A percentile compares a stretch with the other conserved stretches of the same genome.
Conservation (phyloP, 2,329 filamentous ascomycete species). For the Apiospora koreana region DNA sequence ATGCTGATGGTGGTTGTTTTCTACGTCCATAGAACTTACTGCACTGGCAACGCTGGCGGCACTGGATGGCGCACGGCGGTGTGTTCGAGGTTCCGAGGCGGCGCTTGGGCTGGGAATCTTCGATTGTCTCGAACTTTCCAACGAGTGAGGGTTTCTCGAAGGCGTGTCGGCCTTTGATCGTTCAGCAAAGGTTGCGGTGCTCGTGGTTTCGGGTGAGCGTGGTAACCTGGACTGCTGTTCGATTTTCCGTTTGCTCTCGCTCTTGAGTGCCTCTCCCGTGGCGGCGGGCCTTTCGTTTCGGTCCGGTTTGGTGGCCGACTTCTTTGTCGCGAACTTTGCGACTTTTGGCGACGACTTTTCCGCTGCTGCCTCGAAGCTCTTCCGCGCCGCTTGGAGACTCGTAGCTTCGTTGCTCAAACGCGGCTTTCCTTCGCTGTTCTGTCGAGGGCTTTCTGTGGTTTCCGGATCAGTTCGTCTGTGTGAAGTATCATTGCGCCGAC, state of each 20-base stretch:
- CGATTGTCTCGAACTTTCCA: background rate
- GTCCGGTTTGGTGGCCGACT: background rate
- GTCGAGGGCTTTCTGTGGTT: background rate
- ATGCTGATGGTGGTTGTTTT: background rate
- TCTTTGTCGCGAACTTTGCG: background rate
- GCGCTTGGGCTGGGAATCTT: background rate
- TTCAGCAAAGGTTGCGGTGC: background rate
- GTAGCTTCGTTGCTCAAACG: background rate
- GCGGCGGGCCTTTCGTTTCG: background rate
- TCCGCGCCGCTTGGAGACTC: background rate
- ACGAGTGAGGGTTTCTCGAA: background rate
- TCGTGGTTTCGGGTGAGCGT: background rate
- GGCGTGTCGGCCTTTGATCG: background rate
- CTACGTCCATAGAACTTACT: background rate
- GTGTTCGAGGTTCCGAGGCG: background rate
- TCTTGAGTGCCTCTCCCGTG: background rate
- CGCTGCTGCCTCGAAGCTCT: background rate
- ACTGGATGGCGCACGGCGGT: background rate
- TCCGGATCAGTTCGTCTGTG: constrained; percentile 1
- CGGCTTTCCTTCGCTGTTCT: background rate
- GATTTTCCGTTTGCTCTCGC: background rate
- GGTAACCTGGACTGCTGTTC: background rate
- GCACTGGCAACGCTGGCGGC: background rate
- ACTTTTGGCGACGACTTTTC: background rate
- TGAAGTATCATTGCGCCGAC: background rate